Evolutionary conservation across 2,329 filamentous ascomycete genomes (phyloP), one percentile per base, ranked within the genome.

Genomic region (Penicillium sp.): DNA sequence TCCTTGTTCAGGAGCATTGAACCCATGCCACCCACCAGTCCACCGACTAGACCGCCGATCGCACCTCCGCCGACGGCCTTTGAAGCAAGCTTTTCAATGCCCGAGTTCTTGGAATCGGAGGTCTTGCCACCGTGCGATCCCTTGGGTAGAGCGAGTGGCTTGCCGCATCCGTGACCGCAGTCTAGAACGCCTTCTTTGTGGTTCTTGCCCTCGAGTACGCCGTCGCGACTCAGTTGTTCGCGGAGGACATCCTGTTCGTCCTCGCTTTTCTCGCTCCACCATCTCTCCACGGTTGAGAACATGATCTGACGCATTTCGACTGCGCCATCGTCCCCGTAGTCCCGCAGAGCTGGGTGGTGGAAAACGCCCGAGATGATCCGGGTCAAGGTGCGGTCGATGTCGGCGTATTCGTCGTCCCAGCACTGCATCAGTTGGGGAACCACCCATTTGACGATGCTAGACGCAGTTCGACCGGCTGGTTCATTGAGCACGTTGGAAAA

Each of bases 401-500:
- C 84, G 40, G 74, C 70, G 39, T 67, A 59, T 27, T 90, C 80
- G 49, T 95, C 75, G 55, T 95, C 89, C 79, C 89, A 93, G 54
- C 82, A 85, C 23, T 84, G 71, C 69, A 95, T 92, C 44, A 95
- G 69, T 62, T 94, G 87, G 6, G 90, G 90, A 10, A 95, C 86
- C 14, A 82, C 82, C 86, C 88, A 95, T 40, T 76, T 77, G 29
- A 95, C 71, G 32, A 89, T 79, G 54, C 81, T 77, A 47, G 82
- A 84, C 16, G 89, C 87, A 42, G 88, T 78, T 55, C 82, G 83
- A 39, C 89, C 89, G 30, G 87, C 89, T 29, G 88, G 77, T 60
- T 95, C 88, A 60, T 95, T 95, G 42, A 95, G 75, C 20, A 89
- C 72, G 57, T 93, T 93, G 47, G 83, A 85, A 64, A 95, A 95